These are phyloP conservation scores for Tolypocladium capitatum DNA, from an alignment of 2,329 filamentous ascomycete species.

Conservation along the genomic window DNA sequence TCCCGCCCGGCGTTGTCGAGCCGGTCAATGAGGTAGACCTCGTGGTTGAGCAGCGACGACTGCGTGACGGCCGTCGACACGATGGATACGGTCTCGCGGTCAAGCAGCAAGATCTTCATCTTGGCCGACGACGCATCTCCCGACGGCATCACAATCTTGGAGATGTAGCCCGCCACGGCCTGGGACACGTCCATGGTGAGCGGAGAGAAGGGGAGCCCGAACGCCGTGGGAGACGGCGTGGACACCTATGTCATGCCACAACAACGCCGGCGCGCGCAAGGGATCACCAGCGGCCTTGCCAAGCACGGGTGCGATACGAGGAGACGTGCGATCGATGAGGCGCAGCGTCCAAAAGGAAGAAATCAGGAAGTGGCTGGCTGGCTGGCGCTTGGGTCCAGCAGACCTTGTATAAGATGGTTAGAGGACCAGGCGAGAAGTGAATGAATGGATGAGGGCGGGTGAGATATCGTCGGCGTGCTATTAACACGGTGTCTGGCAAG, in stretches of 20 bases:
- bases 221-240: not conserved
- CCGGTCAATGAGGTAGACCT: conserved; percentile 95
- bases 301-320: not conserved
- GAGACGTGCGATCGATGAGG: not conserved
- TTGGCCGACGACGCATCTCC: conserved; percentile 71
- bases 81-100: conserved; percentile 86
- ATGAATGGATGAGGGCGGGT: not conserved
- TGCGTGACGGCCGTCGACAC: conserved; percentile 93
- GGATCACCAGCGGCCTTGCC: not conserved
- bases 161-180: conserved; percentile 87
- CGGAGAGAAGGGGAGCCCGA: not conserved
- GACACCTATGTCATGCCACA: conserved; percentile 3
- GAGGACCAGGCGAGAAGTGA: not conserved
- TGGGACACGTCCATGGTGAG: conserved; percentile 80
- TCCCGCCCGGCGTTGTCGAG: conserved; percentile 81
- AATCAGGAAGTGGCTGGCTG: not conserved
- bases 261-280: not conserved
- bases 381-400: not conserved
- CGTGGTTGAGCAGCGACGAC: conserved; percentile 85
- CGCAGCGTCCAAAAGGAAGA: not conserved
- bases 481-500: not conserved
- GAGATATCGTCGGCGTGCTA: not conserved
- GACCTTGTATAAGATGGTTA: not conserved
- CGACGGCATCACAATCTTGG: conserved; percentile 69
- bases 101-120: conserved; percentile 95